Conservation (phyloP, 148 eudicot species). For the Chenopodium suecicum region DNA sequence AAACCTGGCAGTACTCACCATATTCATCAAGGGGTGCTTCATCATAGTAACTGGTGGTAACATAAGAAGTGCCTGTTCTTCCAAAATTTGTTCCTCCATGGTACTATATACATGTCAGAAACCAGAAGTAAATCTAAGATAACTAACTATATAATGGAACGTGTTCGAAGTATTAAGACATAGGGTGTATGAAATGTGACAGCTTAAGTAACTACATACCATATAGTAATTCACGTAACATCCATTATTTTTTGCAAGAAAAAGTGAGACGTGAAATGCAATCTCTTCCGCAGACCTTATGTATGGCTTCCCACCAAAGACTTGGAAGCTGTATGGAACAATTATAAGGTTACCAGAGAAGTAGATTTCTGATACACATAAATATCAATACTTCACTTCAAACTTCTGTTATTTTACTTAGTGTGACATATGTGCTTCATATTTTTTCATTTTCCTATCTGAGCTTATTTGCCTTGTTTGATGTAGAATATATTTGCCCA, state of each 20-base stretch:
- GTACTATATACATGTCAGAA: conserved; percentile 25
- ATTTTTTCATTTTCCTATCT: too few species aligned
- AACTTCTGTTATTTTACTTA: neutral
- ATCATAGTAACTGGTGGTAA: conserved; percentile 56
- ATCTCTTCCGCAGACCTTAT: conserved; percentile 51
- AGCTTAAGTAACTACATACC: conserved; percentile 26
- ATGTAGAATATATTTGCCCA: too few species aligned
- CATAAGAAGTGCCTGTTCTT: conserved; percentile 49
- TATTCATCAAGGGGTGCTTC: conserved; percentile 63
- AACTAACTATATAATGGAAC: neutral
- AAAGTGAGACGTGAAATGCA: conserved; percentile 55
- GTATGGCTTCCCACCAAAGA: conserved; percentile 48
- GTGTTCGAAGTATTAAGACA: neutral
- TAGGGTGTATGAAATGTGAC: neutral
- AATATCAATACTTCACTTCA: neutral
- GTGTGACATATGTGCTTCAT: neutral
- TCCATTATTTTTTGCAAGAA: conserved; percentile 47
- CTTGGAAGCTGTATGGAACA: conserved; percentile 37
- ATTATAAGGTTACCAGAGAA: neutral
- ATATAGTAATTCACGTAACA: conserved; percentile 59
- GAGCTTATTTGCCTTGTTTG: too few species aligned
- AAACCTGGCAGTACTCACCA: conserved; percentile 32
- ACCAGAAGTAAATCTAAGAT: neutral
- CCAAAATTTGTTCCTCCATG: conserved; percentile 66
- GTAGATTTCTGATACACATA: neutral